Evolutionary conservation across 768 basidiomycete species (phyloP).

Genomic region (Xerocomellus amylosporus): DNA sequence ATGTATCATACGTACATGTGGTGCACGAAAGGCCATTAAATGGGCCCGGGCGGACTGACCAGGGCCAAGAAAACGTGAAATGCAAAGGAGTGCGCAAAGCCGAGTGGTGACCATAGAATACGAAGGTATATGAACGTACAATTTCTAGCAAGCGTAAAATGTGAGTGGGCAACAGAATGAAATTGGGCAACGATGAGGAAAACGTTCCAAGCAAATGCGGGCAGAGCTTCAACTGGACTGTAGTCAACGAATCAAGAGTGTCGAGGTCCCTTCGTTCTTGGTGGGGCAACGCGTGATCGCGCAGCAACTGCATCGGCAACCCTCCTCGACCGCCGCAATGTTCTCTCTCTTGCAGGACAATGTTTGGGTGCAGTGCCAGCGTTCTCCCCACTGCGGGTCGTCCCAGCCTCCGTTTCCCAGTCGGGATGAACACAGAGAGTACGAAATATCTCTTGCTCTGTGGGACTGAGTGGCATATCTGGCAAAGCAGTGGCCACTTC

Average conservation of each 20-base stretch:
- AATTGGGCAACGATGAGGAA: conserved; percentile 3
- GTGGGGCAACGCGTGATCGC: conserved; percentile 42
- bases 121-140: conserved; percentile 28
- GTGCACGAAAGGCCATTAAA: conserved; percentile 20
- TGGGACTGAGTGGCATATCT: conserved; percentile 57
- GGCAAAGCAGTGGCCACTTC: conserved; percentile 8
- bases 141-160: conserved; percentile 21
- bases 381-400: conserved; percentile 12
- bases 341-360: conserved; percentile 6
- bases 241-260: conserved; percentile 20
- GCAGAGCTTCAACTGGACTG: background rate
- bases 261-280: conserved; percentile 25
- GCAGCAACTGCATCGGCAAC: conserved; percentile 59
- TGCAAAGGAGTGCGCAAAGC: conserved; percentile 13
- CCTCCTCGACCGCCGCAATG: conserved; percentile 54
- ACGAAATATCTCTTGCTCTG: conserved; percentile 69
- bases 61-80: conserved; percentile 11
- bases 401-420: conserved; percentile 38
- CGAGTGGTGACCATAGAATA: conserved; percentile 29
- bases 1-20: conserved; percentile 10
- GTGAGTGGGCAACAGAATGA: conserved; percentile 10
- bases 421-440: conserved; percentile 59
- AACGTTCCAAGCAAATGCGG: background rate
- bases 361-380: background rate
- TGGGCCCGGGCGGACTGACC: conserved; percentile 3